phyloP scores from a whole-genome alignment of 495 filamentous ascomycete genomes.

The Aspergillus biplanus region DNA sequence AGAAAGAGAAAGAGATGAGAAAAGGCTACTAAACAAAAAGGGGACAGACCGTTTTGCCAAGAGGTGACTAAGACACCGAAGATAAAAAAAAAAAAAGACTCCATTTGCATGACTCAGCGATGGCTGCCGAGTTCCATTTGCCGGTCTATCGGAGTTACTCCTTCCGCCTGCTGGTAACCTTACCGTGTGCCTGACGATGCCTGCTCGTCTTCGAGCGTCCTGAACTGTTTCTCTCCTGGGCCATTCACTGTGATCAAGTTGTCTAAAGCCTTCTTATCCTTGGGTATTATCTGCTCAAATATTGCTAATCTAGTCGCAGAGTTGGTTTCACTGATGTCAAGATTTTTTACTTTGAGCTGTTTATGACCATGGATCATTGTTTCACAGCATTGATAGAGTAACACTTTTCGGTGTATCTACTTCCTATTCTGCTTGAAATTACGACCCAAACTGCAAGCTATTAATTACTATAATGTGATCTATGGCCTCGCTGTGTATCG shows the following conservation, averaged over 20 bases:
- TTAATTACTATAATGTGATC: no score
- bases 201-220: no score
- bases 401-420: no score
- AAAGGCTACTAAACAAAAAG: conserved; percentile 19
- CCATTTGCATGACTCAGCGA: neutral
- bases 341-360: no score
- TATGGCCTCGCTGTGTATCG: no score
- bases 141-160: neutral
- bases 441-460: no score
- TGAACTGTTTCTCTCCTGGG: no score
- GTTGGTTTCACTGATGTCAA: no score
- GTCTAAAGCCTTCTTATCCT: neutral
- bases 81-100: conserved; percentile 13
- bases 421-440: no score
- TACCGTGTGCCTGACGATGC: no score
- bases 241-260: neutral
- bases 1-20: conserved; percentile 14
- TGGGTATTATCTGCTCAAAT: neutral
- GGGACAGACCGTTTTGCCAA: conserved; percentile 24
- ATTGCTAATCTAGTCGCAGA: neutral
- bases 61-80: conserved; percentile 12
- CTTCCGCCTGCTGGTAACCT: neutral
- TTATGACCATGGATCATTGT: no score
- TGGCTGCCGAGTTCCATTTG: neutral
- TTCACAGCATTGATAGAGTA: no score